Evolutionary conservation across 2,329 filamentous ascomycete species (phyloP), one percentile per base, ranked within the genome.

Genomic region (Colletotrichum siamense): DNA sequence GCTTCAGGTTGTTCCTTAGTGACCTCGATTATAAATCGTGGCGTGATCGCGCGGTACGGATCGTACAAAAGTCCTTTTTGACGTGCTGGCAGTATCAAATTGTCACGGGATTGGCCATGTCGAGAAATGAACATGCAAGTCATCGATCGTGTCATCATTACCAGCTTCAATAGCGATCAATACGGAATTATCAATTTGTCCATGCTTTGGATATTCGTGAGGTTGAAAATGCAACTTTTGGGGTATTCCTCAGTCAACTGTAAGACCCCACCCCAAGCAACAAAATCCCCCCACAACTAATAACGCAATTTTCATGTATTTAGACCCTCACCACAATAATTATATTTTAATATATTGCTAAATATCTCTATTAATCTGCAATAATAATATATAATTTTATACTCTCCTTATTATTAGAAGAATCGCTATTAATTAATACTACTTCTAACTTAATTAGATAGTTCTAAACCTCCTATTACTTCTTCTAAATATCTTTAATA

Each of bases 111-210:
- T 49, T 52, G n/a, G n/a, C n/a, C n/a, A 22, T 13, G 10, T 52
- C 4, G 44, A 52, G 44, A 4, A 3, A 13, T 1, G 1, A 22
- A 22, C 44, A 52, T 22, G 44, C 44, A 13, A 8, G n/a, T 5
- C 44, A 22, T 52, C n/a, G 10, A 24, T 24, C 10, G 0, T 13
- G 4, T 22, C 44, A 49, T 13, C 2, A 4, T 49, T 22, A 0
- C 1, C n/a, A 5, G 10, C n/a, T 22, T 0, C 6, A 49, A 49
- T 5, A 0, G 2, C 6, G 44, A 13, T 13, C 10, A 22, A 13
- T 1, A 5, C 12, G 10, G 1, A 5, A 22, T 52, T 22, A n/a
- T 52, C n/a, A 52, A 22, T 22, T 22, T 52, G n/a, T 52, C 7
- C 44, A 22, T 8, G 8, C 2, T 52, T 22, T 52, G 4, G 12